Evolutionary conservation across 495 filamentous ascomycete species (phyloP).

Genomic region (Penicillium malachiteum): DNA sequence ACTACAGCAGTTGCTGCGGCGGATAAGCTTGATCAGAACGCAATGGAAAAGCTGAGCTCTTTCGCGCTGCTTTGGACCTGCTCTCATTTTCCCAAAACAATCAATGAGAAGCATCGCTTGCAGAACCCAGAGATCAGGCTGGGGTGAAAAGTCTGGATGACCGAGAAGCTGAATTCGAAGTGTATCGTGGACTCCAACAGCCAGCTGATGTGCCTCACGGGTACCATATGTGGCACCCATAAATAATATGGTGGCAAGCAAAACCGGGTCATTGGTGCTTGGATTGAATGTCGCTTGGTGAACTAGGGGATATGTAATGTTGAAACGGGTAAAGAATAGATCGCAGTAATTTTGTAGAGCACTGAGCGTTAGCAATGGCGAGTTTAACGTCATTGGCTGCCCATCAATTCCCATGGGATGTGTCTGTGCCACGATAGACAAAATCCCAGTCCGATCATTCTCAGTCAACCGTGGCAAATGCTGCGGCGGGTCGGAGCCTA

Average conservation of each 20-base stretch:
- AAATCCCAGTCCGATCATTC: slow-evolving; percentile 35
- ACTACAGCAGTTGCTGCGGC: slow-evolving; percentile 53
- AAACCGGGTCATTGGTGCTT: slow-evolving; percentile 40
- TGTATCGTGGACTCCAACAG: slow-evolving; percentile 50
- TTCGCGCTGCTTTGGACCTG: slow-evolving; percentile 55
- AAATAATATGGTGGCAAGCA: slow-evolving; percentile 50
- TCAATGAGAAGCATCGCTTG: slow-evolving; percentile 59
- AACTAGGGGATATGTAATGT: slow-evolving; percentile 54
- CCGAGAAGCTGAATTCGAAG: slow-evolving; percentile 45
- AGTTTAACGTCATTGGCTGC: slow-evolving; percentile 36
- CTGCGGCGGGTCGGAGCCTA: slow-evolving; percentile 9
- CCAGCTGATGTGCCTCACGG: slow-evolving; percentile 54
- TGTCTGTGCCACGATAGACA: slow-evolving; percentile 44
- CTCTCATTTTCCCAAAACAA: slow-evolving; percentile 57
- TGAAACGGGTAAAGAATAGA: slow-evolving; percentile 56
- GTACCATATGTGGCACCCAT: slow-evolving; percentile 56
- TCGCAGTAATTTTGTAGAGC: slow-evolving; percentile 53
- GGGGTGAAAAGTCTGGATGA: slow-evolving; percentile 44
- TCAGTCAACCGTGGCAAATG: slow-evolving; percentile 28
- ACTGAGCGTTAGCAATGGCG: slow-evolving; percentile 46
- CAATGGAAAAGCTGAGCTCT: slow-evolving; percentile 56
- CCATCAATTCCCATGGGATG: slow-evolving; percentile 42
- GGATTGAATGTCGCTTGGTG: slow-evolving; percentile 54
- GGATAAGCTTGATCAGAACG: slow-evolving; percentile 57
- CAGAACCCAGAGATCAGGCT: slow-evolving; percentile 52